A percentile compares a stretch with the other conserved stretches of the same genome.
phyloP scores from a whole-genome alignment of 2,329 filamentous ascomycete species.

The Gyromitra esculenta region DNA sequence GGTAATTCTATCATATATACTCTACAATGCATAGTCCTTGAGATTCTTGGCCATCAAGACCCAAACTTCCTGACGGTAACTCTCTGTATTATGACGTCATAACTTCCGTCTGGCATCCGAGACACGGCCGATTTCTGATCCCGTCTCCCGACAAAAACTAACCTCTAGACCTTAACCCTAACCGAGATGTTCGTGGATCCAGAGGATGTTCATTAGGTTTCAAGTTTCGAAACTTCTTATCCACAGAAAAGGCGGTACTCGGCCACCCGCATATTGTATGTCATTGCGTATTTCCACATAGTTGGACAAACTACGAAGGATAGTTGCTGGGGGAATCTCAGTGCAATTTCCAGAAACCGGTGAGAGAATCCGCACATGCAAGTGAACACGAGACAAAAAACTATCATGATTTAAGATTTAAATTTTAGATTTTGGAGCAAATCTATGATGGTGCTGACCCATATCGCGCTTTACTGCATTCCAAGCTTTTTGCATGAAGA shows the following conservation, averaged over 20 bases:
- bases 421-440: background rate
- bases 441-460: background rate
- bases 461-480: background rate
- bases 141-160: constrained; percentile 1
- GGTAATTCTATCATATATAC: background rate
- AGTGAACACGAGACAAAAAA: background rate
- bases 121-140: constrained; percentile 1
- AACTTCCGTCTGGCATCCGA: background rate
- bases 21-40: background rate
- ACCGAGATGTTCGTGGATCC: background rate
- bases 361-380: background rate
- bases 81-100: constrained; percentile 1
- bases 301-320: background rate
- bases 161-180: background rate
- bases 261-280: background rate
- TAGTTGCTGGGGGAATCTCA: background rate
- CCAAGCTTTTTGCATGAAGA: background rate
- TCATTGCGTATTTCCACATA: background rate
- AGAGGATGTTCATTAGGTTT: background rate
- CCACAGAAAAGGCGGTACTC: background rate
- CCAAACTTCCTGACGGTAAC: background rate
- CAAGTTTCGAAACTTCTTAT: background rate
- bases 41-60: background rate
- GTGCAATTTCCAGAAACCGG: background rate
- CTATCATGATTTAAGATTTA: background rate